Conservation (phyloP, 1,284 basidiomycete species). For the Heimioporus retisporus region DNA sequence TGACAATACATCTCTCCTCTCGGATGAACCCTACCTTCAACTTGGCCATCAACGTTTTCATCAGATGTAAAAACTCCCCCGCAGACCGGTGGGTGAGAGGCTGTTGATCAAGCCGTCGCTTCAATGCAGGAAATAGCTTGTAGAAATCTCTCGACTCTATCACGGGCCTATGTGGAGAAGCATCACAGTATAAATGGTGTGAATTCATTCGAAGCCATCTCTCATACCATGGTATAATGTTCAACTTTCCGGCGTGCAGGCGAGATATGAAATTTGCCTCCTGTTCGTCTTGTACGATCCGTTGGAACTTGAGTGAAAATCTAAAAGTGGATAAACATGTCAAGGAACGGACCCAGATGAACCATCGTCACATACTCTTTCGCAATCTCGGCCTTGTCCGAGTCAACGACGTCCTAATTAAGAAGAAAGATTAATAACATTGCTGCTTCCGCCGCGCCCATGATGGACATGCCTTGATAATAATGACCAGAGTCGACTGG, state of each 20-base stretch:
- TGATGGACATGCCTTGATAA: conserved; percentile 55
- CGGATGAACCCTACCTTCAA: conserved; percentile 55
- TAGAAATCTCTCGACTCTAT: conserved; percentile 71
- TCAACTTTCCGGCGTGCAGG: conserved; percentile 62
- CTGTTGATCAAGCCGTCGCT: conserved; percentile 58
- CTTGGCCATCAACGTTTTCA: conserved; percentile 75
- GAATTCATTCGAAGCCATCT: background rate
- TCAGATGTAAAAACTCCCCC: conserved; percentile 63
- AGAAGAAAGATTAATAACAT: too few species aligned
- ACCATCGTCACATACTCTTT: conserved; percentile 55
- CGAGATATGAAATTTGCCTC: conserved; percentile 70
- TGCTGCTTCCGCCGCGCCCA: too few species aligned
- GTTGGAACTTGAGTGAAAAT: conserved; percentile 63
- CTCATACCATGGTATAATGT: conserved; percentile 61
- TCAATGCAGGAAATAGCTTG: conserved; percentile 57
- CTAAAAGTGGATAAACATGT: conserved; percentile 36
- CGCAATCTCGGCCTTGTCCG: conserved; percentile 64
- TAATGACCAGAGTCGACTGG: conserved; percentile 66
- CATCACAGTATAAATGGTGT: background rate
- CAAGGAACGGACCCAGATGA: too few species aligned
- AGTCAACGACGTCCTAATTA: conserved; percentile 62
- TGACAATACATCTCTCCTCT: background rate
- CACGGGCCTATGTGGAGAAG: conserved; percentile 56
- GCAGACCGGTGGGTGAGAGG: conserved; percentile 58
- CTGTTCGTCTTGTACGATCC: conserved; percentile 68